A percentile compares a stretch with the other conserved stretches of the same genome.
These are phyloP conservation scores for Suillus alpinus DNA, from an alignment of 768 basidiomycete species.

Conservation along the genomic window DNA sequence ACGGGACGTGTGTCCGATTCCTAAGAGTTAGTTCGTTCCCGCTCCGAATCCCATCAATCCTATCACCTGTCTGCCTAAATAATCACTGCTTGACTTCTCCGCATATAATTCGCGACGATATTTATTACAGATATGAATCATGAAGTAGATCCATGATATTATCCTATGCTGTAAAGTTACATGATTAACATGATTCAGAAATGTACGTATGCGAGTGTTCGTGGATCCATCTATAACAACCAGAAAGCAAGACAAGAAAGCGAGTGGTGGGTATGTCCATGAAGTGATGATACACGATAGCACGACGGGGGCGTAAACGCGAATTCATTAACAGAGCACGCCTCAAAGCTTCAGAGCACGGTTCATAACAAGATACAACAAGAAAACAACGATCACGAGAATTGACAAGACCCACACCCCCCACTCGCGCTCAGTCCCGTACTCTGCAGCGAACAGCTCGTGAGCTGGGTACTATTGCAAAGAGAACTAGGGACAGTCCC, in stretches of 20 bases:
- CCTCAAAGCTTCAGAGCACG: too few relatives aligned
- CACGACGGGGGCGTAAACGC: background rate
- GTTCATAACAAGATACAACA: background rate
- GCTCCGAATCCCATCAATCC: too few relatives aligned
- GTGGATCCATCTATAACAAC: too few relatives aligned
- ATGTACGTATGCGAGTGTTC: background rate
- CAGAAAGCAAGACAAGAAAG: too few relatives aligned
- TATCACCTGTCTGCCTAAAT: too few relatives aligned
- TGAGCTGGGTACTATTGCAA: conserved; percentile 24
- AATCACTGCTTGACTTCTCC: too few relatives aligned
- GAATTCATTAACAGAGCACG: background rate
- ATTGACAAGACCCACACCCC: conserved; percentile 4
- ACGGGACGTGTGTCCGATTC: too few relatives aligned
- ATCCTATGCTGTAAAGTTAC: background rate
- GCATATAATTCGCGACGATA: too few relatives aligned
- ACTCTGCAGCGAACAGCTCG: conserved; percentile 18
- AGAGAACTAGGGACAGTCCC: conserved; percentile 29
- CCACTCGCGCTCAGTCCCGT: conserved; percentile 5
- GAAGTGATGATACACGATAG: background rate
- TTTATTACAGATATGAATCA: too few relatives aligned
- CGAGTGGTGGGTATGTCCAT: background rate
- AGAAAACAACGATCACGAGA: background rate
- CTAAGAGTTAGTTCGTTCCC: too few relatives aligned
- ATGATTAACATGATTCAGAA: background rate
- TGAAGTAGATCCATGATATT: too few relatives aligned